These are phyloP conservation scores for Mallotus repandus DNA, from an alignment of 441 rosid genomes.

Conservation along the genomic window DNA sequence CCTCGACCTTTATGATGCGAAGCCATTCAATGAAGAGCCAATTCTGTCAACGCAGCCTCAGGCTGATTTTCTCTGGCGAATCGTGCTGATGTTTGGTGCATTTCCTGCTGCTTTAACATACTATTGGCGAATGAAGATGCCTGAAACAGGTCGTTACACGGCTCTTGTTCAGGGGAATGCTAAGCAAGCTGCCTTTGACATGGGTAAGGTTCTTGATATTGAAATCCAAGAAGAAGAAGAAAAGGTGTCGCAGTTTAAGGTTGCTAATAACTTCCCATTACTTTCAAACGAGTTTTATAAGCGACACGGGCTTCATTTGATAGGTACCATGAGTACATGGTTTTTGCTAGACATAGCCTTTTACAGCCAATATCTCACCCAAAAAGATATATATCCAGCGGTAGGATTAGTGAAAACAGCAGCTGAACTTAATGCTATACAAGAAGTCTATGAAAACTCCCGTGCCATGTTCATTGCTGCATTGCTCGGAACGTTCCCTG, in stretches of 20 bases:
- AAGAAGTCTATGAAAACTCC: constrained; percentile 41
- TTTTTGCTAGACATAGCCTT: constrained; percentile 55
- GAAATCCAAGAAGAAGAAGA: constrained; percentile 38
- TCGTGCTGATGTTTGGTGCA: constrained; percentile 56
- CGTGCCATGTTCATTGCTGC: constrained; percentile 49
- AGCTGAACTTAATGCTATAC: constrained; percentile 21
- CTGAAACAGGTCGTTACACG: constrained; percentile 57
- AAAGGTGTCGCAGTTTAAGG: constrained; percentile 31
- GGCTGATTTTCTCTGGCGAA: constrained; percentile 49
- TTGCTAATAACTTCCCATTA: constrained; percentile 30
- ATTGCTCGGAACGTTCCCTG: constrained; percentile 51
- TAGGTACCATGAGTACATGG: constrained; percentile 54
- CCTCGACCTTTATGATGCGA: not conserved
- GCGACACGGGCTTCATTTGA: constrained; percentile 48
- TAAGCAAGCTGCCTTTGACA: constrained; percentile 45
- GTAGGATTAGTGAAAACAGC: constrained; percentile 31
- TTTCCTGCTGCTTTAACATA: constrained; percentile 47
- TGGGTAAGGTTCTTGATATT: constrained; percentile 45
- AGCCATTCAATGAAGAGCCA: not conserved
- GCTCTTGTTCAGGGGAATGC: constrained; percentile 53
- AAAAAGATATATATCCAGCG: constrained; percentile 49
- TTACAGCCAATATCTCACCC: constrained; percentile 51
- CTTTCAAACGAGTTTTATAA: constrained; percentile 35
- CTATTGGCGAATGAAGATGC: constrained; percentile 68
- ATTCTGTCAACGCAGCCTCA: constrained; percentile 35